phyloP scores from a whole-genome alignment of 2,329 filamentous ascomycete species.

The Pseudogymnoascus sp. region DNA sequence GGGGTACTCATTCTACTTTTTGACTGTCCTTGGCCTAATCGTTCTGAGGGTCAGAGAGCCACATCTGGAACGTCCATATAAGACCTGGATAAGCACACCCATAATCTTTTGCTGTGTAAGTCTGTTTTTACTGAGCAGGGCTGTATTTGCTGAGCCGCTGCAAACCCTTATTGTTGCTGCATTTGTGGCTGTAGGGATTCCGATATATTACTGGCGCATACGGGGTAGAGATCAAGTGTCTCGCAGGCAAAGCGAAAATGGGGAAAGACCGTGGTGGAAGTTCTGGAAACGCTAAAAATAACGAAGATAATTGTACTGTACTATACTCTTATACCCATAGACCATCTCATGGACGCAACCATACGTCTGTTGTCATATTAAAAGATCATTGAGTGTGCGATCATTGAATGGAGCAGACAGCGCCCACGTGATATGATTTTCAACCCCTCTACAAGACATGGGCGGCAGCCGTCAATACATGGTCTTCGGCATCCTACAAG shows the following conservation, averaged over 20 bases:
- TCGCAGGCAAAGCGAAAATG: conserved; percentile 37
- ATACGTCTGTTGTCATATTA: conserved; percentile 1
- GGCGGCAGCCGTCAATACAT: background rate
- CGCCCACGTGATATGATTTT: background rate
- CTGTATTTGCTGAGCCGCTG: conserved; percentile 81
- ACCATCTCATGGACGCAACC: background rate
- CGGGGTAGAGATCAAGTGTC: conserved; percentile 51
- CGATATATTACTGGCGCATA: conserved; percentile 84
- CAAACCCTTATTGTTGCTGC: conserved; percentile 81
- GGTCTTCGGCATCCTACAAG: background rate
- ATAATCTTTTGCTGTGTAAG: conserved; percentile 98
- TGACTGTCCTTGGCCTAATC: conserved; percentile 88
- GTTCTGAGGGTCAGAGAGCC: conserved; percentile 83
- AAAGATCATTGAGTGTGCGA: background rate
- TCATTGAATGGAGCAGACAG: background rate
- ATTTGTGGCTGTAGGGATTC: conserved; percentile 76
- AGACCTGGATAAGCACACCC: conserved; percentile 92
- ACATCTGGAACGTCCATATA: conserved; percentile 79
- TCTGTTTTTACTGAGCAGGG: conserved; percentile 79
- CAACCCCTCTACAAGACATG: background rate
- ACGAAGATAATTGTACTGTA: conserved; percentile 16
- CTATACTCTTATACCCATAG: conserved; percentile 9
- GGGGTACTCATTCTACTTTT: conserved; percentile 94
- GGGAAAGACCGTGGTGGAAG: conserved; percentile 44
- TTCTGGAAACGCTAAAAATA: conserved; percentile 46